Conservation (phyloP, 169 alveolate species). For the Eimeria falciformis region DNA sequence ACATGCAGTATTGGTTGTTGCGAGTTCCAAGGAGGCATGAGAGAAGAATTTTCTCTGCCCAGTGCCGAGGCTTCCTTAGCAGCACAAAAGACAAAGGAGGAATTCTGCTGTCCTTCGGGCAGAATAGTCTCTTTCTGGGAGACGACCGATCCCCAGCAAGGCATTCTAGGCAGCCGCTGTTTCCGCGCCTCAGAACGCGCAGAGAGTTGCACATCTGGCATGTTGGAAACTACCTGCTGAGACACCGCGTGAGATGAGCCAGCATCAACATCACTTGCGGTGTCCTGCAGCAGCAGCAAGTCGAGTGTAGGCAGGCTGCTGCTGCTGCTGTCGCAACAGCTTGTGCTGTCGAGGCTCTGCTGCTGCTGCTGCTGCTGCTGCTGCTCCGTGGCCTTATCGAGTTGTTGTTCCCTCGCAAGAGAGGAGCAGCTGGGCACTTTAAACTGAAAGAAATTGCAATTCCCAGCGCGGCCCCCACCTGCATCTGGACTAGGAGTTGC, state of each 20-base stretch:
- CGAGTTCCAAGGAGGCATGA: neutral
- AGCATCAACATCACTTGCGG: neutral
- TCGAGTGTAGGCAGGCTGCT: neutral
- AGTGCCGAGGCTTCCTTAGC: neutral
- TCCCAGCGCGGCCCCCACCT: too few relatives aligned
- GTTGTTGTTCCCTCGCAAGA: too few relatives aligned
- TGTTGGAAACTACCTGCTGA: neutral
- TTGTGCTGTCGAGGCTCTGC: neutral
- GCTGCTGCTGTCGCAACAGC: conserved; percentile 1
- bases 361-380: neutral
- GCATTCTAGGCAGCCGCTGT: neutral
- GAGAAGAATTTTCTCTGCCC: neutral
- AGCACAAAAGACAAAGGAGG: neutral
- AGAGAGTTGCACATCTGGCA: too few relatives aligned
- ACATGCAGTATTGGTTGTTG: neutral
- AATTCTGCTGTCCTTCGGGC: neutral
- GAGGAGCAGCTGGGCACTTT: neutral
- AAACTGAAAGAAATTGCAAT: neutral
- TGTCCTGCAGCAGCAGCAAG: neutral
- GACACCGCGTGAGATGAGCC: neutral
- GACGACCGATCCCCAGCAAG: neutral
- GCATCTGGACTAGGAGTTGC: neutral
- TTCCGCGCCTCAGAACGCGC: too few relatives aligned
- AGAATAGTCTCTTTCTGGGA: neutral
- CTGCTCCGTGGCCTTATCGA: too few relatives aligned